Conservation (phyloP, 352 stramenopile species). For the Phytophthora cryptogea region DNA sequence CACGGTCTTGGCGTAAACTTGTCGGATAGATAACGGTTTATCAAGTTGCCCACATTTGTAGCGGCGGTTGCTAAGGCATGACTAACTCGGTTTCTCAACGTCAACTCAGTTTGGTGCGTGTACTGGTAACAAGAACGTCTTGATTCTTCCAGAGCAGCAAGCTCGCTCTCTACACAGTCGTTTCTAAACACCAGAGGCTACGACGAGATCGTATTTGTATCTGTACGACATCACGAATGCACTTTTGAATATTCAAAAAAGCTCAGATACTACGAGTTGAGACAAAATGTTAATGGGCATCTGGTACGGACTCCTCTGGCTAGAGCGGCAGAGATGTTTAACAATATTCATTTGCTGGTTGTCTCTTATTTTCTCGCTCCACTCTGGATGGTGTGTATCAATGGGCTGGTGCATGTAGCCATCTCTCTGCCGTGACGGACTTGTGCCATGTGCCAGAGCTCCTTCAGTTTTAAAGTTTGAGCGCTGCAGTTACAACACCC, state of each 20-base stretch:
- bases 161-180: neutral
- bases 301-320: neutral
- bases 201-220: neutral
- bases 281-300: slow-evolving; percentile 7
- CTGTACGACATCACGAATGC: neutral
- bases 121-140: neutral
- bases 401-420: neutral
- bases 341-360: neutral
- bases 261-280: neutral
- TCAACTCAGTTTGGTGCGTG: neutral
- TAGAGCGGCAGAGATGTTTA: slow-evolving; percentile 8
- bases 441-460: slow-evolving; percentile 1
- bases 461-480: slow-evolving; percentile 31
- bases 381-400: neutral
- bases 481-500: slow-evolving; percentile 15
- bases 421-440: slow-evolving; percentile 23
- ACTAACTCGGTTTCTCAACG: neutral
- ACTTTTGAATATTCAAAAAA: neutral
- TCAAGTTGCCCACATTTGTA: neutral
- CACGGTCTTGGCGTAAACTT: neutral
- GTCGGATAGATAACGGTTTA: neutral
- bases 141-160: neutral
- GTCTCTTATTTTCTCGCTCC: neutral
- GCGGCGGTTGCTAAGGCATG: neutral
- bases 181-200: neutral